These are phyloP conservation scores for Sclerotinia trifoliorum DNA, from an alignment of 2,329 filamentous ascomycete genomes.

Conservation along the genomic window DNA sequence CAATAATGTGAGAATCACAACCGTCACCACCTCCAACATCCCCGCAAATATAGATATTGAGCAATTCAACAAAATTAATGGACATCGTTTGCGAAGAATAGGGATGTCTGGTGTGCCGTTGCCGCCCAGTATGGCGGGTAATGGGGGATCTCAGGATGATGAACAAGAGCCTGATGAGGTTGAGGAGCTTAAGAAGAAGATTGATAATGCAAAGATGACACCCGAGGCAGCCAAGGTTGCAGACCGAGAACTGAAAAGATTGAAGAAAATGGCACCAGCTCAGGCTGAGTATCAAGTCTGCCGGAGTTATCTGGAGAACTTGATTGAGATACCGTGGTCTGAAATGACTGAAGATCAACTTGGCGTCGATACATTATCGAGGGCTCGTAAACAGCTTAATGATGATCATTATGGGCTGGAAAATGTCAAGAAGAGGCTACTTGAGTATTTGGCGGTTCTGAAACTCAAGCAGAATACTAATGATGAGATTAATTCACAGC, in stretches of 20 bases:
- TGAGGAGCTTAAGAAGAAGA: conserved; percentile 84
- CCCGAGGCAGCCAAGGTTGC: conserved; percentile 88
- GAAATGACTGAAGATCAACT: conserved; percentile 81
- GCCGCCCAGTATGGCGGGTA: conserved; percentile 28
- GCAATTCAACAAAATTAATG: conserved; percentile 49
- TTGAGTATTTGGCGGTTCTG: conserved; percentile 96
- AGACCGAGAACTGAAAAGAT: conserved; percentile 78
- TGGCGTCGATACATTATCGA: conserved; percentile 72
- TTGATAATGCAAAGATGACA: conserved; percentile 77
- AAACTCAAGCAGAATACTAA: conserved; percentile 92
- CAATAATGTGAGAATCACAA: conserved; percentile 81
- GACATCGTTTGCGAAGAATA: conserved; percentile 37
- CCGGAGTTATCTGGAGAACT: conserved; percentile 87
- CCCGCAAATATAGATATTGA: conserved; percentile 60
- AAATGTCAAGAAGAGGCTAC: conserved; percentile 92
- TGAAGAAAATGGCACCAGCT: conserved; percentile 93
- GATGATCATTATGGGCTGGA: conserved; percentile 96
- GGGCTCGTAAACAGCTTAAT: conserved; percentile 85
- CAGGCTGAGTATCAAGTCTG: conserved; percentile 96
- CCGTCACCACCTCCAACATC: conserved; percentile 66
- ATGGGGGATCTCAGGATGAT: conserved; percentile 48
- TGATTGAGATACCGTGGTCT: conserved; percentile 92
- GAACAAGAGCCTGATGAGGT: conserved; percentile 87
- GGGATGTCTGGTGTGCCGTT: conserved; percentile 33
- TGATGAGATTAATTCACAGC: conserved; percentile 75